Evolutionary conservation across 1,284 basidiomycete genomes (phyloP), one percentile per base, ranked within the genome.

Genomic region (Sphagnurus paluster): DNA sequence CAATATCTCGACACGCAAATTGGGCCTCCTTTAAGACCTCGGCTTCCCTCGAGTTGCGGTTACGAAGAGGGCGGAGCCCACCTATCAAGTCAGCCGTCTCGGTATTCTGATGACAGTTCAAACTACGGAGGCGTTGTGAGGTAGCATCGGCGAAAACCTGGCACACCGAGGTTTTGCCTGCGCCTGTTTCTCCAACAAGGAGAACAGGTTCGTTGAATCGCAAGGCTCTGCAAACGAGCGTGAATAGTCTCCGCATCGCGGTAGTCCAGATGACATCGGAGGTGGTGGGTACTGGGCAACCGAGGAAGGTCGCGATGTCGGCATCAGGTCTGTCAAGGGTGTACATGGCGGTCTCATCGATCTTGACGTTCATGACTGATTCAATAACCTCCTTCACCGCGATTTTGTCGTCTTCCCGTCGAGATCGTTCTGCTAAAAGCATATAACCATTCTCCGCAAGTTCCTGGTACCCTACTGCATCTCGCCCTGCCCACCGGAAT

Each of bases 101-200:
- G n/a, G 96, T 99, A 63, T 98, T 99, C 66, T 98, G 95, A 66
- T 99, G 97, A 62, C 96, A 99, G 61, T 93, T 98, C 58, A 99
- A 81, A 5, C 83, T 78, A 55, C 88, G 75, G 13, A 99, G 73
- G 30, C 68, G 70, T 56, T 83, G 82, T 24, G 70, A 70, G 20
- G 82, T 72, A 3, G 84, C 83, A 38, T 82, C 75, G 0, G 95
- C 90, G 50, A 91, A 87, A 5, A 95, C 72, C 63, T 99, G 93
- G 60, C 96, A 98, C 17, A 98, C 90, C 0, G 94, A 96, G 0
- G 97, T 99, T 70, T 99, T 99, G 6, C 97, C 97, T 2, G 90
- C 90, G 20, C 97, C 97, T 0, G 97, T 99, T 68, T 99, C 96
- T 1, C 97, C 97, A 11, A 99, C 96, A n/a, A 99, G 79, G 3